Evolutionary conservation across 257 asterid genomes (phyloP).

Genomic region (Primulina eburnea): DNA sequence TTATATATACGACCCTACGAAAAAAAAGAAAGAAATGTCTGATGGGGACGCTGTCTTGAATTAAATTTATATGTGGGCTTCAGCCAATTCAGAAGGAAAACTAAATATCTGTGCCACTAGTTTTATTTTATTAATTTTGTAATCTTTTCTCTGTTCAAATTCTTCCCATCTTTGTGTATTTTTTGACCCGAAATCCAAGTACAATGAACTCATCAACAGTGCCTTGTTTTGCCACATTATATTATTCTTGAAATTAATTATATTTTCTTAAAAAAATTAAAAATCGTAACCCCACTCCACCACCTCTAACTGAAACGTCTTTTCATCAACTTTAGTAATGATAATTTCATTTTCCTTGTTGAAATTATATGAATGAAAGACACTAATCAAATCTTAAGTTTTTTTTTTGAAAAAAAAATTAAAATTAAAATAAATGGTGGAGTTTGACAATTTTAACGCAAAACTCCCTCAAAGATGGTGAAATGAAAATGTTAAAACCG

Average conservation of each 20-base stretch:
- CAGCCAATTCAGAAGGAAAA: slow-evolving; percentile 23
- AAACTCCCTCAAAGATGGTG: too few species aligned
- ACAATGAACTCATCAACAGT: slow-evolving; percentile 43
- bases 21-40: slow-evolving; percentile 28
- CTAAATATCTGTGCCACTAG: slow-evolving; percentile 32
- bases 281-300: not conserved
- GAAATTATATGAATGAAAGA: not conserved
- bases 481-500: too few species aligned
- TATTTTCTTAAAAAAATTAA: too few species aligned
- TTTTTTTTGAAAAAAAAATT: too few species aligned
- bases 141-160: slow-evolving; percentile 16
- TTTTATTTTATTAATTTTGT: not conserved
- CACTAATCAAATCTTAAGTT: not conserved
- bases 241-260: not conserved
- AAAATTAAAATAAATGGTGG: too few species aligned
- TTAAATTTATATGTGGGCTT: slow-evolving; percentile 48
- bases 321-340: not conserved
- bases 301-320: not conserved
- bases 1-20: slow-evolving; percentile 24
- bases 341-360: too few species aligned
- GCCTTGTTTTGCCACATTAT: slow-evolving; percentile 30
- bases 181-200: slow-evolving; percentile 32
- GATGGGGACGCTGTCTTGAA: slow-evolving; percentile 40
- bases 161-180: slow-evolving; percentile 36
- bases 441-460: too few species aligned